Percentiles rank a stretch among this genome's conserved stretches.
phyloP scores from a whole-genome alignment of 768 basidiomycete genomes.

The Tephrocybe sp. region DNA sequence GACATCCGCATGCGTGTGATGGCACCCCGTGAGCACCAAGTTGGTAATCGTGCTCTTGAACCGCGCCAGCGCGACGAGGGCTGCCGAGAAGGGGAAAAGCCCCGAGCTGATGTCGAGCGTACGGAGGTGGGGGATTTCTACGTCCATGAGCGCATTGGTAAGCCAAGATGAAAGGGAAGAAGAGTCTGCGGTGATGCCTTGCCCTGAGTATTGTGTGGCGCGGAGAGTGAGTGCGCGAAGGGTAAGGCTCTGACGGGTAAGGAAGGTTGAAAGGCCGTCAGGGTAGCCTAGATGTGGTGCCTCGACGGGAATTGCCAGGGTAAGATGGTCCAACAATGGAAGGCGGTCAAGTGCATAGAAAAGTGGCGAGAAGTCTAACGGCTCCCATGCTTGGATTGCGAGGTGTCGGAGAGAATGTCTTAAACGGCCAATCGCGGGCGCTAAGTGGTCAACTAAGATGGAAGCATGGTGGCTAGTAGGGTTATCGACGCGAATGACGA shows the following conservation, averaged over 20 bases:
- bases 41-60: constrained; percentile 32
- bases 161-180: constrained; percentile 38
- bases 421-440: constrained; percentile 35
- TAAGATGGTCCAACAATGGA: constrained; percentile 31
- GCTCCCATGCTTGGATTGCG: constrained; percentile 40
- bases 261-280: constrained; percentile 31
- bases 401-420: constrained; percentile 34
- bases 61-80: constrained; percentile 42
- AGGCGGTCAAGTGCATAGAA: constrained; percentile 32
- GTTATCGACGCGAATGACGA: constrained; percentile 40
- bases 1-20: constrained; percentile 34
- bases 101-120: constrained; percentile 20
- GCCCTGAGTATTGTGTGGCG: constrained; percentile 38
- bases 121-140: constrained; percentile 23
- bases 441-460: constrained; percentile 34
- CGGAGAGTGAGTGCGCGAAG: constrained; percentile 38
- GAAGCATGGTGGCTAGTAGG: constrained; percentile 20
- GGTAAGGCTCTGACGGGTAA: constrained; percentile 30
- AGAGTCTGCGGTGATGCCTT: constrained; percentile 25
- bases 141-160: constrained; percentile 21
- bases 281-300: constrained; percentile 41
- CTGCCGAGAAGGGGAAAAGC: constrained; percentile 31
- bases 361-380: constrained; percentile 41
- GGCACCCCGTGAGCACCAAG: constrained; percentile 36
- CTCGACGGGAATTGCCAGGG: constrained; percentile 38